Conservation (phyloP, 2,329 filamentous ascomycete genomes). For the Fusarium udum region DNA sequence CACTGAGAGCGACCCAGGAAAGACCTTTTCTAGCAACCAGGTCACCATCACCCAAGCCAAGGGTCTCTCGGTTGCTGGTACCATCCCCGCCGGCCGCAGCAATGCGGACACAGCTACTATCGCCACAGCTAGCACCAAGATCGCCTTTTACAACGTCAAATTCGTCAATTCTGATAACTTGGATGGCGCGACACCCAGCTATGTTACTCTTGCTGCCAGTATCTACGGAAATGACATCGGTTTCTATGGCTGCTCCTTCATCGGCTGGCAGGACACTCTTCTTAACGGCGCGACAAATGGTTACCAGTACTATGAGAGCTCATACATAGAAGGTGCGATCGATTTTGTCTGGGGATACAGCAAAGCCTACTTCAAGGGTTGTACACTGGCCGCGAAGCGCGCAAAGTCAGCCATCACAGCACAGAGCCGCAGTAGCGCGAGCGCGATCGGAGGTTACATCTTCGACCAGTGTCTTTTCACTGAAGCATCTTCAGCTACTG, state of each 20-base stretch:
- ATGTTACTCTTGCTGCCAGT: conserved; percentile 38
- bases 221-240: conserved; percentile 50
- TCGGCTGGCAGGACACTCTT: conserved; percentile 34
- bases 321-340: conserved; percentile 31
- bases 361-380: conserved; percentile 39
- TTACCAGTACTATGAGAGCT: conserved; percentile 36
- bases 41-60: conserved; percentile 57
- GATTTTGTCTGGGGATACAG: conserved; percentile 42
- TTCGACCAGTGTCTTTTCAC: conserved; percentile 53
- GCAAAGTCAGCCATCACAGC: conserved; percentile 41
- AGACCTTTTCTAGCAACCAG: conserved; percentile 62
- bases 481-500: conserved; percentile 30
- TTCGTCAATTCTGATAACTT: conserved; percentile 53
- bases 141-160: conserved; percentile 46
- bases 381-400: conserved; percentile 29
- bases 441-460: conserved; percentile 51
- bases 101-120: conserved; percentile 38
- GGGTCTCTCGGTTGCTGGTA: conserved; percentile 29
- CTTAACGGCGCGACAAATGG: conserved; percentile 27
- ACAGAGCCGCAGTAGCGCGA: conserved; percentile 40
- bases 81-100: conserved; percentile 39
- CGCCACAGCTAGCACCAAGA: conserved; percentile 53
- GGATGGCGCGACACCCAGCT: conserved; percentile 21
- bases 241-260: conserved; percentile 50
- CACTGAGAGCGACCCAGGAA: conserved; percentile 50